These are phyloP conservation scores for Alisma plantagoaquatica DNA, from an alignment of 106 monocot genomes.

Conservation along the genomic window DNA sequence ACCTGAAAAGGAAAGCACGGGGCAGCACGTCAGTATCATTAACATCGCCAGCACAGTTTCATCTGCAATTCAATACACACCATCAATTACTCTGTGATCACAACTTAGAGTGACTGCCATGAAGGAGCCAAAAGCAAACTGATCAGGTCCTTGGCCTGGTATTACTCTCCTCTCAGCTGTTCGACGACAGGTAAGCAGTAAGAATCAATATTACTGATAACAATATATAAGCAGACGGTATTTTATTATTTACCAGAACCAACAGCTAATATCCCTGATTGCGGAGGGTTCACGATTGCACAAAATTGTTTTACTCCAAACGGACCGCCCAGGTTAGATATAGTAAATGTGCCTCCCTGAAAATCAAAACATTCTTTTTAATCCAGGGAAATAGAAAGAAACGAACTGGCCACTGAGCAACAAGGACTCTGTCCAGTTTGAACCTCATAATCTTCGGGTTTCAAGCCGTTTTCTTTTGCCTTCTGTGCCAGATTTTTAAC, in stretches of 20 bases:
- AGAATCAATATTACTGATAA: not conserved
- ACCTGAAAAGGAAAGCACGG: constrained; percentile 27
- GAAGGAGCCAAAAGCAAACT: constrained; percentile 78
- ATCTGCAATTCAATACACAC: constrained; percentile 12
- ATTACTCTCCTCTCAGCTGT: constrained; percentile 94
- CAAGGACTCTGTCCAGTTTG: too few relatives aligned
- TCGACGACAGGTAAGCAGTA: constrained; percentile 6
- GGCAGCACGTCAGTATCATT: not conserved
- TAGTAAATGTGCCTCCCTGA: constrained; percentile 96
- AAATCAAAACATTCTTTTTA: too few relatives aligned
- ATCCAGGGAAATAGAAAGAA: too few relatives aligned
- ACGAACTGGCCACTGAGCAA: too few relatives aligned
- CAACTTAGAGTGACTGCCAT: constrained; percentile 95
- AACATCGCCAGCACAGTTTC: not conserved
- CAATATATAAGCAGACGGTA: not conserved
- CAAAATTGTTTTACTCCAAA: constrained; percentile 97
- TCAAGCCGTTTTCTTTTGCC: constrained; percentile 85
- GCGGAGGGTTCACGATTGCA: constrained; percentile 97
- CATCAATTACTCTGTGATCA: constrained; percentile 96
- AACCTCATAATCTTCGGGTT: constrained; percentile 96
- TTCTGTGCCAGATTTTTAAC: constrained; percentile 83
- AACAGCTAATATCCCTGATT: constrained; percentile 89
- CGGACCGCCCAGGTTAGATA: constrained; percentile 94
- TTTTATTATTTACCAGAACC: constrained; percentile 56
- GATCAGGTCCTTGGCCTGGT: constrained; percentile 44